phyloP scores from a whole-genome alignment of 2,329 filamentous ascomycete species.

The Colletotrichum falcatum region DNA sequence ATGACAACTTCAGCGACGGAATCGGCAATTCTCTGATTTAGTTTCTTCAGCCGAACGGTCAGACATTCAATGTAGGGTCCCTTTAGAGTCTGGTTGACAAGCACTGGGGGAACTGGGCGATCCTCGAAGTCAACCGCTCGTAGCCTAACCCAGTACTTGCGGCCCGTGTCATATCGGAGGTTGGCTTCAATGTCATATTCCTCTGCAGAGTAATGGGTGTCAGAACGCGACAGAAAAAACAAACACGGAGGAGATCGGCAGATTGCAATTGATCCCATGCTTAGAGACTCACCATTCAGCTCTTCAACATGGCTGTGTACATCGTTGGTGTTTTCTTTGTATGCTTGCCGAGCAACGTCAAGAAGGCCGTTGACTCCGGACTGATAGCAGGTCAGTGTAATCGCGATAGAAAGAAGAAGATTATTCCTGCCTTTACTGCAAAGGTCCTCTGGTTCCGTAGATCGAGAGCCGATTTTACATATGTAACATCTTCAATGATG shows the following conservation, averaged over 20 bases:
- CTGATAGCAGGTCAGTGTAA: slow-evolving; percentile 50
- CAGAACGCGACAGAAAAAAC: no score
- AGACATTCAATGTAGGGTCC: slow-evolving; percentile 88
- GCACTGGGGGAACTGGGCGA: slow-evolving; percentile 69
- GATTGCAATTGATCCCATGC: neutral
- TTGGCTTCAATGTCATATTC: slow-evolving; percentile 70
- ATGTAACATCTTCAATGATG: slow-evolving; percentile 85
- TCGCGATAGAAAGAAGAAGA: neutral
- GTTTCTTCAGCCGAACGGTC: slow-evolving; percentile 84
- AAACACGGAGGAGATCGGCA: neutral
- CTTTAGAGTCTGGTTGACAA: slow-evolving; percentile 82
- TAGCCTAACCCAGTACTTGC: slow-evolving; percentile 84
- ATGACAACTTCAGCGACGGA: slow-evolving; percentile 86
- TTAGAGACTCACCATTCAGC: slow-evolving; percentile 67
- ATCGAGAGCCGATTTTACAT: slow-evolving; percentile 83
- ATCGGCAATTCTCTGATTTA: slow-evolving; percentile 81
- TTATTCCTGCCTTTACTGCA: slow-evolving; percentile 75
- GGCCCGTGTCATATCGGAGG: slow-evolving; percentile 80
- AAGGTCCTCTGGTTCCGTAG: slow-evolving; percentile 91
- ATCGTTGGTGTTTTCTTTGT: slow-evolving; percentile 88
- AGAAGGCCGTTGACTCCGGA: slow-evolving; percentile 86
- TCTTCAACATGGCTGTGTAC: slow-evolving; percentile 77
- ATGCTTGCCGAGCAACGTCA: slow-evolving; percentile 88
- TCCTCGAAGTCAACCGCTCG: slow-evolving; percentile 71
- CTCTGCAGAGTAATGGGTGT: slow-evolving; percentile 51